Conservation (phyloP, 83 land plant species). For the Picea abies region DNA sequence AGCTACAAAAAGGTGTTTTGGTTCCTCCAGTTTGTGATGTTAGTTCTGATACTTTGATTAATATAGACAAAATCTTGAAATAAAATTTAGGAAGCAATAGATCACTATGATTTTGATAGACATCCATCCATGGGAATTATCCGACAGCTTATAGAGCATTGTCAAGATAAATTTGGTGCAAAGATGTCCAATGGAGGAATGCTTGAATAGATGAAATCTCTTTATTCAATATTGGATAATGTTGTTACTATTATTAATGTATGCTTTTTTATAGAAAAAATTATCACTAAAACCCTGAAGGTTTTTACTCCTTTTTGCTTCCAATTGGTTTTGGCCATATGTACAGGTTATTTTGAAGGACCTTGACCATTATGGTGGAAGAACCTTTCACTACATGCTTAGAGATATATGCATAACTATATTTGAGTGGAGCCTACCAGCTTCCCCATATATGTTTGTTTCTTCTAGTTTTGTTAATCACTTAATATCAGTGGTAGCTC, state of each 20-base stretch:
- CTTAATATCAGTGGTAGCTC: conserved; percentile 36
- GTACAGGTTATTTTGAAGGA: conserved; percentile 38
- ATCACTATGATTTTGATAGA: conserved; percentile 60
- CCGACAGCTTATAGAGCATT: conserved; percentile 36
- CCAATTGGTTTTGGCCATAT: conserved; percentile 32
- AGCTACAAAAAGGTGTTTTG: too few species aligned
- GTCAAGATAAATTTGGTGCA: conserved; percentile 34
- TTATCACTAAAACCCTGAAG: conserved; percentile 46
- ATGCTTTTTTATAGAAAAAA: conserved; percentile 49
- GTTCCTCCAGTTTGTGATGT: too few species aligned
- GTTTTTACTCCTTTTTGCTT: conserved; percentile 41
- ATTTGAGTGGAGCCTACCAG: conserved; percentile 41
- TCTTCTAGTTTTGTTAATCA: conserved; percentile 43
- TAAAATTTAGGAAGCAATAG: conserved; percentile 29
- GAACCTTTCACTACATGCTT: conserved; percentile 50
- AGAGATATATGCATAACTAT: conserved; percentile 48
- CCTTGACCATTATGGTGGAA: conserved; percentile 47
- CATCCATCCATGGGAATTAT: conserved; percentile 55
- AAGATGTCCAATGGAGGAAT: conserved; percentile 17
- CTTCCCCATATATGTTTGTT: conserved; percentile 26
- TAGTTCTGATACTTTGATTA: too few species aligned
- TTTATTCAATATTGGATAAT: conserved; percentile 44
- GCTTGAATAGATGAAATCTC: conserved; percentile 59
- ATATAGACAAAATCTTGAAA: too few species aligned
- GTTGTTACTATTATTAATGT: conserved; percentile 42